These are phyloP conservation scores for Leucocoprinus sp. DNA, from an alignment of 768 basidiomycete genomes.

Conservation along the genomic window DNA sequence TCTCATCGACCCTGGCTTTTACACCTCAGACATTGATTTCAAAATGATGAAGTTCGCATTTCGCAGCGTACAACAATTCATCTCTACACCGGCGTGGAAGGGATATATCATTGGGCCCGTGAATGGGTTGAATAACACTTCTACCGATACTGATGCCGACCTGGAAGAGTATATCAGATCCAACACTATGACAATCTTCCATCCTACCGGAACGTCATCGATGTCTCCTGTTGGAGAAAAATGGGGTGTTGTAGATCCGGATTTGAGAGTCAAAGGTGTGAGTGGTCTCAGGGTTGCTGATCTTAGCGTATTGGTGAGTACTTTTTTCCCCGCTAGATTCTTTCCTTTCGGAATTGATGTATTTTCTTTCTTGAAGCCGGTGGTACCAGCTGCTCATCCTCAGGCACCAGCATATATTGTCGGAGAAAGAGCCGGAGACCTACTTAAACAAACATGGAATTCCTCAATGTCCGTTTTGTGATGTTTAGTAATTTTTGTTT, in stretches of 20 bases:
- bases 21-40: conserved; percentile 1
- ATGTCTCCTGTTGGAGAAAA: not conserved
- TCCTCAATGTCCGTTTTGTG: too few species aligned
- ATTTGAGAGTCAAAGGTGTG: not conserved
- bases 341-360: too few species aligned
- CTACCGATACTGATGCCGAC: not conserved
- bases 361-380: not conserved
- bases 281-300: not conserved
- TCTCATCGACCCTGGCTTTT: conserved; percentile 10
- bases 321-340: not conserved
- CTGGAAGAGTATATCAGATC: not conserved
- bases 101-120: conserved; percentile 6
- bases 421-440: conserved; percentile 17
- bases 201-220: not conserved
- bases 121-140: not conserved
- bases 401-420: not conserved
- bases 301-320: not conserved
- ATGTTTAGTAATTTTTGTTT: too few species aligned
- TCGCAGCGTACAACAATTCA: conserved; percentile 4
- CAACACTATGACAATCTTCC: not conserved
- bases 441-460: conserved; percentile 5
- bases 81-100: conserved; percentile 3
- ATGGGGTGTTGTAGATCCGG: not conserved
- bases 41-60: conserved; percentile 6
- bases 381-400: not conserved